Evolutionary conservation across 768 basidiomycete genomes (phyloP), one percentile per base, ranked within the genome.

Genomic region (Calocybe indica): DNA sequence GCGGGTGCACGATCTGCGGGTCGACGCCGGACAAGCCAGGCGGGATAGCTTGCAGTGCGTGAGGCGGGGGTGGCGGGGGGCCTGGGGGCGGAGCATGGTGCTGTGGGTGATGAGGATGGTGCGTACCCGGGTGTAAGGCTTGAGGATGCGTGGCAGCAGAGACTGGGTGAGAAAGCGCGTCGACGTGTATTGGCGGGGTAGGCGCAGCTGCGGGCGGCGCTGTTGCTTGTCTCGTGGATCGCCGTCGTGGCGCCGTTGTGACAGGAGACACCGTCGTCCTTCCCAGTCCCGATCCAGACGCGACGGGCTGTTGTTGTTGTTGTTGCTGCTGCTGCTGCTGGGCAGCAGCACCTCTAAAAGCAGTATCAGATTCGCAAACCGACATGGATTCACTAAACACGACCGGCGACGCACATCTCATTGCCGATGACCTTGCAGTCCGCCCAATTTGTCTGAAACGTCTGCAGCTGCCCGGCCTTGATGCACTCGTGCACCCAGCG

Each of bases 401-500:
- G n/a, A n/a, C n/a, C n/a, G n/a, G n/a, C n/a, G n/a, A 67, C 75
- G 33, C 65, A 92, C 88, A 70, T 65, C 64, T 92, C 88, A 12
- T 70, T 73, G 15, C 88, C 89, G 13, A 77, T 82, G 13, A 92
- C 79, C 67, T 86, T 91, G 55, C 86, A 92, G 22, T 80, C 85
- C 8, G 83, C 88, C 79, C 85, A 92, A 55, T 88, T 82, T 48
- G 71, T 79, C 43, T 79, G 75, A 57, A 83, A 91, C 0, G 85
- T 88, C 61, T 88, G 85, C 32, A 92, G 71, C 39, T 76, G 73
- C 43, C 79, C 76, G 5, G 74, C 66, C 55, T 82, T 79, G 55
- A 92, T 72, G 56, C 90, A 92, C 58, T 88, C 85, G 42, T 77
- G 75, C 14, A 89, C 75, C 90, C 90, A 92, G 40, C 78, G 76